These are phyloP conservation scores for Tetradesmus lagerheimii DNA, from an alignment of 139 green algal genomes.

Conservation along the genomic window DNA sequence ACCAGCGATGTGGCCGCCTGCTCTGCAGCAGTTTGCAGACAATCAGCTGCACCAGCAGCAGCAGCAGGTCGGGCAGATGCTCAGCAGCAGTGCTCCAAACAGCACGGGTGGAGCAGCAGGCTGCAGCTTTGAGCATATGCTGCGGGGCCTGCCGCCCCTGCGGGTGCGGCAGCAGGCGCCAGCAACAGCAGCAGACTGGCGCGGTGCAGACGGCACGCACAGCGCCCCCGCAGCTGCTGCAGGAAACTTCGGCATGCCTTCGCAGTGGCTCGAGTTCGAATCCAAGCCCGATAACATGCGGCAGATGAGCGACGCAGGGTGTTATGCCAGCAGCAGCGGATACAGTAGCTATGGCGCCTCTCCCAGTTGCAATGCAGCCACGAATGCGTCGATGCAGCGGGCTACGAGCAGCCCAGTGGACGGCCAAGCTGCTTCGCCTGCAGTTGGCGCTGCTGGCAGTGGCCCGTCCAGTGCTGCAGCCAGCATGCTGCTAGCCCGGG, in stretches of 20 bases:
- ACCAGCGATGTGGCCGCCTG: not conserved
- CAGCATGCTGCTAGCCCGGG: not conserved
- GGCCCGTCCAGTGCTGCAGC: not conserved
- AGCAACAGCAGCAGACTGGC: not conserved
- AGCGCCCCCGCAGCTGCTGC: conserved; percentile 27
- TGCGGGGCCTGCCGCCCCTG: conserved; percentile 21
- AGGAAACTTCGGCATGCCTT: not conserved
- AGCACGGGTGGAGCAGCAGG: not conserved
- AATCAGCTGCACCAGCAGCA: conserved; percentile 59
- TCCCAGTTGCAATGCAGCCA: not conserved
- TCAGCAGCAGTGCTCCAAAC: conserved; percentile 7
- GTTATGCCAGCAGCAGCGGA: not conserved
- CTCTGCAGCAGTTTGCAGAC: conserved; percentile 72
- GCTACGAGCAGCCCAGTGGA: not conserved
- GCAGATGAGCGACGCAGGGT: not conserved
- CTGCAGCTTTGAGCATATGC: conserved; percentile 36
- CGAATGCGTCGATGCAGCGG: not conserved
- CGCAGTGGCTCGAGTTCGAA: not conserved
- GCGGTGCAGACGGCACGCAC: not conserved
- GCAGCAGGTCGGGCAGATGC: conserved; percentile 24
- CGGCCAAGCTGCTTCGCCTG: not conserved
- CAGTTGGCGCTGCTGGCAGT: not conserved
- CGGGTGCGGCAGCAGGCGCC: not conserved
- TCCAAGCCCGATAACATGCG: not conserved
- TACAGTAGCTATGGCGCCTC: conserved; percentile 19